Conservation (phyloP, 2,329 filamentous ascomycete species). For the Xylariales sp. region DNA sequence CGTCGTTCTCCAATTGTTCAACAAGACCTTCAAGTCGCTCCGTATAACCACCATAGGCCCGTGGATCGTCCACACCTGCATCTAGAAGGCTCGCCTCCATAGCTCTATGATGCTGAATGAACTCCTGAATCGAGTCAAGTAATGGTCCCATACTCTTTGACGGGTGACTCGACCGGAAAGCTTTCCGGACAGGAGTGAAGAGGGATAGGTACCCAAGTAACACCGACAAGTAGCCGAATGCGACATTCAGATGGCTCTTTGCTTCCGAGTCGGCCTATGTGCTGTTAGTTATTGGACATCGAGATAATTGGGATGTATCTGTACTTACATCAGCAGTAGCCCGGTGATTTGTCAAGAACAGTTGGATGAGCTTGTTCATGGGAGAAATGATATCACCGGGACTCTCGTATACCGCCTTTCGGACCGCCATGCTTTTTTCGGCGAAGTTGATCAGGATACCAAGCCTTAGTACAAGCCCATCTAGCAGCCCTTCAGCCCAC, state of each 20-base stretch:
- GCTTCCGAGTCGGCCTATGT: slow-evolving; percentile 63
- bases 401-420: slow-evolving; percentile 41
- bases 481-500: slow-evolving; percentile 50
- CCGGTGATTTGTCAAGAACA: slow-evolving; percentile 65
- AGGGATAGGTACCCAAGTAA: slow-evolving; percentile 78
- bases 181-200: slow-evolving; percentile 36
- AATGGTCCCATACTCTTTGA: slow-evolving; percentile 41
- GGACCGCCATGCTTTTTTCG: slow-evolving; percentile 66
- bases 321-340: slow-evolving; percentile 61
- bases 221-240: slow-evolving; percentile 80
- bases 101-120: slow-evolving; percentile 46
- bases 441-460: slow-evolving; percentile 85
- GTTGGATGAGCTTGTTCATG: slow-evolving; percentile 54
- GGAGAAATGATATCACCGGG: slow-evolving; percentile 34
- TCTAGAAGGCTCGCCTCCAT: slow-evolving; percentile 35
- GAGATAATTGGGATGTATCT: too few species aligned
- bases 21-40: slow-evolving; percentile 36
- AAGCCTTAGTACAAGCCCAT: slow-evolving; percentile 71
- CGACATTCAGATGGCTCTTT: slow-evolving; percentile 75
- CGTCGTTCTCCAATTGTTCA: slow-evolving; percentile 30
- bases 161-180: slow-evolving; percentile 37
- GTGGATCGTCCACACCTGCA: slow-evolving; percentile 28
- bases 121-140: slow-evolving; percentile 50
- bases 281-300: slow-evolving; percentile 11
- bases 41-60: slow-evolving; percentile 27